phyloP scores from a whole-genome alignment of 2,329 filamentous ascomycete species.

The Fusarium ramigenum region DNA sequence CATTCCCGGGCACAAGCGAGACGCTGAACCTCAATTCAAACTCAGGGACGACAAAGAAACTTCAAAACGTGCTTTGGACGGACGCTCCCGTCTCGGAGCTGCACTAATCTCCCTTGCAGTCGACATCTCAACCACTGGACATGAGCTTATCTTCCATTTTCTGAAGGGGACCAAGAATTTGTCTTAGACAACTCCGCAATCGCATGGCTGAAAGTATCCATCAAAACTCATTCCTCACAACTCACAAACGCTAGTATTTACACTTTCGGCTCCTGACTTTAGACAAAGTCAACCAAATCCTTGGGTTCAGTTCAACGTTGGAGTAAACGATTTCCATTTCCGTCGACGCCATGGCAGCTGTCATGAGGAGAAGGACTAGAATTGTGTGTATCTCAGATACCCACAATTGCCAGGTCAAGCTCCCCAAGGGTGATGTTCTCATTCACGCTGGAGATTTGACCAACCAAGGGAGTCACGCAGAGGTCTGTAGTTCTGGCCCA shows the following conservation, averaged over 20 bases:
- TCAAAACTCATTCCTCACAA: conserved; percentile 3
- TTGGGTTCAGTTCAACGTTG: conserved; percentile 22
- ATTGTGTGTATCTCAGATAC: conserved; percentile 83
- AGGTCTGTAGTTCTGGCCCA: conserved; percentile 49
- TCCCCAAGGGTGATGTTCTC: conserved; percentile 77
- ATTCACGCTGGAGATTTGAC: conserved; percentile 82
- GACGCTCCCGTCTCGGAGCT: conserved; percentile 15
- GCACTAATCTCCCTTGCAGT: conserved; percentile 22
- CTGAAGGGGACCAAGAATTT: conserved; percentile 1
- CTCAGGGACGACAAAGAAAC: conserved; percentile 9
- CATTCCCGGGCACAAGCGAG: conserved; percentile 25
- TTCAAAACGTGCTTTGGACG: conserved; percentile 10
- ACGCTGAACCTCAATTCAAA: background rate
- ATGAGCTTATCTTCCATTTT: conserved; percentile 8
- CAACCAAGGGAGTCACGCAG: conserved; percentile 71
- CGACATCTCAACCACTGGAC: conserved; percentile 3
- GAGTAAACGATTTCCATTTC: conserved; percentile 11
- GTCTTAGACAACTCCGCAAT: conserved; percentile 33
- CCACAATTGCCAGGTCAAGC: conserved; percentile 71
- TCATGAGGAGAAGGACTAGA: conserved; percentile 60
- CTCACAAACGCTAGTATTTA: conserved; percentile 20
- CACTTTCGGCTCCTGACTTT: conserved; percentile 25
- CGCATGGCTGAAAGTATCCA: conserved; percentile 4
- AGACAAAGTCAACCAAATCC: conserved; percentile 28
- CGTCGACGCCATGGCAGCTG: conserved; percentile 24